Percentiles rank a stretch among this genome's conserved stretches.
phyloP scores from a whole-genome alignment of 1,139 yeast species.

The Debaryomyces udenii region DNA sequence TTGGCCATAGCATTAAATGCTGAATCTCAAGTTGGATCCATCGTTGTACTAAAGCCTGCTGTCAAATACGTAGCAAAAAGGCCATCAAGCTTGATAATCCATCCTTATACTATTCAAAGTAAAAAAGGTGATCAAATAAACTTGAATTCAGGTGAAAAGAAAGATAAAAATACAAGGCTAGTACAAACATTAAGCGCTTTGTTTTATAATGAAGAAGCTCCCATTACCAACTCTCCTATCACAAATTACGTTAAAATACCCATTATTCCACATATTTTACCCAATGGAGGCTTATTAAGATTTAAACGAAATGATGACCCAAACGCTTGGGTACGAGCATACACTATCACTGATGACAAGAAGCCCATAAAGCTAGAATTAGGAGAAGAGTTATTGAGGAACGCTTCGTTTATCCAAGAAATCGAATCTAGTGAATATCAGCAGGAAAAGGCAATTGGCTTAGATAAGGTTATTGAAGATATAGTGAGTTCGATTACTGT shows the following conservation, averaged over 20 bases:
- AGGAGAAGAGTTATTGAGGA: conserved; percentile 57
- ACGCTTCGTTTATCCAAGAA: conserved; percentile 49
- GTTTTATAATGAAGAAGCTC: conserved; percentile 19
- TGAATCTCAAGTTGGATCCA: conserved; percentile 54
- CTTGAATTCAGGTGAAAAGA: conserved; percentile 31
- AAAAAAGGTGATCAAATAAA: conserved; percentile 33
- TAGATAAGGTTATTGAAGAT: conserved; percentile 49
- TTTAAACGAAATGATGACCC: conserved; percentile 50
- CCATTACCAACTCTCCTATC: conserved; percentile 33
- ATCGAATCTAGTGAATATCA: conserved; percentile 11
- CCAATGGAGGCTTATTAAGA: conserved; percentile 64
- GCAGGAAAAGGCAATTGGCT: conserved; percentile 53
- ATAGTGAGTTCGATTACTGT: conserved; percentile 46
- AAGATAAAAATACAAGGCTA: conserved; percentile 29
- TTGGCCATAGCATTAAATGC: conserved; percentile 63
- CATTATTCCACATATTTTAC: conserved; percentile 47
- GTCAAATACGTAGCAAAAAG: conserved; percentile 38
- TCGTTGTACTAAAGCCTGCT: conserved; percentile 57
- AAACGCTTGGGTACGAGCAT: conserved; percentile 49
- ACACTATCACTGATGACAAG: conserved; percentile 23
- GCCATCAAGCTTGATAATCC: conserved; percentile 50
- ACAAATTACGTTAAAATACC: conserved; percentile 58
- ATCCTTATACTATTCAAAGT: conserved; percentile 56
- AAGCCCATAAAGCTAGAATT: conserved; percentile 44
- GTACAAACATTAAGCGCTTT: conserved; percentile 20